A percentile compares a stretch with the other conserved stretches of the same genome.
Conservation (phyloP, 208 protist species). For the Acanthamoeba sp. region DNA sequence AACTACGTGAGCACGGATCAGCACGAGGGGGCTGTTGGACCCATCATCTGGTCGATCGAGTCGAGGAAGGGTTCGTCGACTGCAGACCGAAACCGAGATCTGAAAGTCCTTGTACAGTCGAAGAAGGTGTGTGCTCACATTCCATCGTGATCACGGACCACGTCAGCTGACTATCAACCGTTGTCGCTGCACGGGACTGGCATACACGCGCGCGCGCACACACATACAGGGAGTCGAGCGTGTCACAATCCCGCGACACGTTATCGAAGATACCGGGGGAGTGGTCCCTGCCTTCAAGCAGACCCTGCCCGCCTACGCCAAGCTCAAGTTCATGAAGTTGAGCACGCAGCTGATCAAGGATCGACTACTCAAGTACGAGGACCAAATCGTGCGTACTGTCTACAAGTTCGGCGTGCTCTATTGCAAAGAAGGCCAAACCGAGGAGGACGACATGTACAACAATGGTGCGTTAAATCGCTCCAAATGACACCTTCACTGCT, state of each 20-base stretch:
- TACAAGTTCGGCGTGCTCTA: slow-evolving; percentile 88
- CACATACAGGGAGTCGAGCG: slow-evolving; percentile 45
- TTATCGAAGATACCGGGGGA: neutral
- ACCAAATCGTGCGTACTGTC: slow-evolving; percentile 66
- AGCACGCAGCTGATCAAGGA: slow-evolving; percentile 49
- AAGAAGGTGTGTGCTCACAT: slow-evolving; percentile 29
- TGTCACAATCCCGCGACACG: neutral
- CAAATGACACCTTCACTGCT: neutral
- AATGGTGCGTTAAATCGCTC: slow-evolving; percentile 69
- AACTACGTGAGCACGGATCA: slow-evolving; percentile 61
- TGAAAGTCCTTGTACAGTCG: slow-evolving; percentile 67
- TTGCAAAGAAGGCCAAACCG: slow-evolving; percentile 80
- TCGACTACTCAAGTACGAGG: slow-evolving; percentile 73
- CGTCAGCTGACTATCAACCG: neutral
- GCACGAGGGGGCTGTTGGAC: slow-evolving; percentile 48
- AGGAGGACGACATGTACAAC: slow-evolving; percentile 81
- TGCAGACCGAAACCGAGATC: neutral
- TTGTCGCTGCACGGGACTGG: too few species aligned
- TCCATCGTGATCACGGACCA: neutral
- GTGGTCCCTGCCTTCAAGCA: slow-evolving; percentile 60
- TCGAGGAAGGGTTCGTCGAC: neutral
- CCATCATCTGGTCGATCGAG: slow-evolving; percentile 55
- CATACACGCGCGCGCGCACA: neutral
- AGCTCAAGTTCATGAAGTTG: slow-evolving; percentile 46
- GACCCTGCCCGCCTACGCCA: slow-evolving; percentile 22